phyloP scores from a whole-genome alignment of 2,329 filamentous ascomycete species.

The Periconia sp. region DNA sequence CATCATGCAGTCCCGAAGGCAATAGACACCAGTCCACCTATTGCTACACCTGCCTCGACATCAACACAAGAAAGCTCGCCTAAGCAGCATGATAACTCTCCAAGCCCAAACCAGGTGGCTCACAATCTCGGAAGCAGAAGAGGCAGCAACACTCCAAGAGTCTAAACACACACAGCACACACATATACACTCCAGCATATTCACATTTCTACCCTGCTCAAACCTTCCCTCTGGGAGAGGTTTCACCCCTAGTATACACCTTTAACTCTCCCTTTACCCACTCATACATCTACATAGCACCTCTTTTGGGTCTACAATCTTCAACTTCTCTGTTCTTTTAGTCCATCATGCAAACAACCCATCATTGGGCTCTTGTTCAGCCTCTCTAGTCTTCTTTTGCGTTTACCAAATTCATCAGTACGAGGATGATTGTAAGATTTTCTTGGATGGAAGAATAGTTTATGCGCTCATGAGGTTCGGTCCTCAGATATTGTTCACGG shows the following conservation, averaged over 20 bases:
- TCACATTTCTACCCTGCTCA: neutral
- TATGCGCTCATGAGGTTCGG: neutral
- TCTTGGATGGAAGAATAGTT: neutral
- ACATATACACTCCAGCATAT: constrained; percentile 4
- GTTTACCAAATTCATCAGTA: neutral
- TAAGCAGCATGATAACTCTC: too few relatives aligned
- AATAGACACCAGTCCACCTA: constrained; percentile 10
- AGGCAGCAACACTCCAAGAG: neutral
- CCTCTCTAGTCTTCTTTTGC: neutral
- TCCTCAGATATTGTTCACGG: too few relatives aligned
- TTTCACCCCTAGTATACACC: neutral
- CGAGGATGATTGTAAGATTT: constrained; percentile 9
- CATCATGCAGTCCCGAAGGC: constrained; percentile 24
- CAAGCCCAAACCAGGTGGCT: neutral
- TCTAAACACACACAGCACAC: neutral
- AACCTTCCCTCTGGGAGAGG: too few relatives aligned
- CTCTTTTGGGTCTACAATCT: neutral
- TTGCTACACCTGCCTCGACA: constrained; percentile 1
- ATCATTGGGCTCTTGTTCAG: too few relatives aligned
- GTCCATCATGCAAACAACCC: too few relatives aligned
- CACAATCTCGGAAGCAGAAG: neutral
- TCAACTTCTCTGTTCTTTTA: neutral
- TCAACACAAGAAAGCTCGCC: too few relatives aligned
- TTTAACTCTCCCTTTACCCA: neutral
- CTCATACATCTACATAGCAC: neutral